Evolutionary conservation across 345 rosid genomes (phyloP).

Genomic region (Psidium guajava): DNA sequence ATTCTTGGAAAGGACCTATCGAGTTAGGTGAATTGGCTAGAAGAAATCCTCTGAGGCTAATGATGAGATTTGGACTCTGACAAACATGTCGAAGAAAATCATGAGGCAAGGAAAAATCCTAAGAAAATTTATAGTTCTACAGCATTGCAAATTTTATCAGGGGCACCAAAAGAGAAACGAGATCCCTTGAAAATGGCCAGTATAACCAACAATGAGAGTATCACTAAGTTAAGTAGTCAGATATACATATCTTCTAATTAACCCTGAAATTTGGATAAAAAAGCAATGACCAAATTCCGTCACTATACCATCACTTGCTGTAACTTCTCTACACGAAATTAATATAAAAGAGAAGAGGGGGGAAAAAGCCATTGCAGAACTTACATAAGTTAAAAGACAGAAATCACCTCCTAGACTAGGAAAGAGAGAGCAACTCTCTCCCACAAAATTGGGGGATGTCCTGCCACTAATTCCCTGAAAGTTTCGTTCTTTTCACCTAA

Average conservation of each 20-base stretch:
- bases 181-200: not conserved
- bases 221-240: not conserved
- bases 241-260: not conserved
- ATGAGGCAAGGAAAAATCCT: not conserved
- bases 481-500: not conserved
- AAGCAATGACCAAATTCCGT: not conserved
- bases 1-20: not conserved
- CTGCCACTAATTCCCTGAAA: not conserved
- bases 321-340: not conserved
- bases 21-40: not conserved
- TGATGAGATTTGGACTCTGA: not conserved
- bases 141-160: not conserved
- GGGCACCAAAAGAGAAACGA: not conserved
- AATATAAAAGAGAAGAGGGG: rapidly evolving
- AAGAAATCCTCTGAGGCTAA: not conserved
- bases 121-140: not conserved
- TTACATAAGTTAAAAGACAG: not conserved
- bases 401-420: not conserved
- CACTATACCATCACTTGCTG: not conserved
- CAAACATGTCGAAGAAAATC: not conserved
- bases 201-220: not conserved
- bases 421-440: not conserved
- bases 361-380: not conserved
- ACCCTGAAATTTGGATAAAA: not conserved
- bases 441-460: not conserved